phyloP scores from a whole-genome alignment of 345 rosid species.

The Heritiera littoralis region DNA sequence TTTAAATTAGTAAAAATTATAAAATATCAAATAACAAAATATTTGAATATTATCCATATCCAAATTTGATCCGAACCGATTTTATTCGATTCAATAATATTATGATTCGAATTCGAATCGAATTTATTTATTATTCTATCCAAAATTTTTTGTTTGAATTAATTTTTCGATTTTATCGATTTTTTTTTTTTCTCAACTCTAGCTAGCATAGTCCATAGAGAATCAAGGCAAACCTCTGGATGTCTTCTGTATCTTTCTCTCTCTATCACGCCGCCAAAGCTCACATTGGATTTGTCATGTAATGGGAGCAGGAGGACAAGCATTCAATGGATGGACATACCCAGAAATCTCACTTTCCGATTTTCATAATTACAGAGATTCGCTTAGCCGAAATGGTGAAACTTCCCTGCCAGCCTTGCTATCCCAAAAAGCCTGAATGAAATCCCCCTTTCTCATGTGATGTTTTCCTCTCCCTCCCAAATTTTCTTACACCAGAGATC shows the following conservation, averaged over 20 bases:
- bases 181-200: no score
- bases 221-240: background rate
- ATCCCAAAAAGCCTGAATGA: background rate
- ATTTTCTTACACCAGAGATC: background rate
- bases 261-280: conserved; percentile 31
- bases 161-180: no score
- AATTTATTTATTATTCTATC: no score
- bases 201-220: background rate
- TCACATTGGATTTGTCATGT: conserved; percentile 12
- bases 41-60: no score
- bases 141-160: no score
- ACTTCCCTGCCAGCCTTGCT: background rate
- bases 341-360: background rate
- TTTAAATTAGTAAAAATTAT: no score
- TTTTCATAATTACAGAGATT: conserved; percentile 28
- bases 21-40: no score
- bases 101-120: no score
- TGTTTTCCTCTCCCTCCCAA: background rate
- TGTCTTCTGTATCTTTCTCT: background rate
- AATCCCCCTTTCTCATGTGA: background rate
- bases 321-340: conserved; percentile 23
- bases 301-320: background rate
- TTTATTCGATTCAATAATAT: no score
- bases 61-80: no score
- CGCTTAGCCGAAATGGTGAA: conserved; percentile 11